phyloP scores from a whole-genome alignment of 1,139 yeast species.

The Yamadazyma mexicana region DNA sequence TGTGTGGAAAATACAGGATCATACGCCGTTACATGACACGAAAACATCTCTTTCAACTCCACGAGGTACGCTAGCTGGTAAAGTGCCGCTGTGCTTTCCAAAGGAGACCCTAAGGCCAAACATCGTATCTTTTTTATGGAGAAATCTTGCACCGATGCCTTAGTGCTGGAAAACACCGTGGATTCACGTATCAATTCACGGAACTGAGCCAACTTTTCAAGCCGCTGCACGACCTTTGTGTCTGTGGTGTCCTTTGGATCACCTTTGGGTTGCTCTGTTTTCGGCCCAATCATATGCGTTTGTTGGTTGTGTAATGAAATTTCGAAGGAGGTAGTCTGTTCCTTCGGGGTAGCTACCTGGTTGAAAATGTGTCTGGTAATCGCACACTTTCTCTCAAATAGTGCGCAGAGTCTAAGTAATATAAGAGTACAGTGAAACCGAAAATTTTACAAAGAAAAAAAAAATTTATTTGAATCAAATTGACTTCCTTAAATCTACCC shows the following conservation, averaged over 20 bases:
- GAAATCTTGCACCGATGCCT: background rate
- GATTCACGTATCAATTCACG: background rate
- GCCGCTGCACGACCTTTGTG: background rate
- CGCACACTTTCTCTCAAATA: too few species aligned
- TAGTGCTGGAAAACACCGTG: background rate
- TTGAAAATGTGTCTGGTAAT: too few species aligned
- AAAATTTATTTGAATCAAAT: constrained; percentile 6
- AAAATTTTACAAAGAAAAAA: constrained; percentile 1
- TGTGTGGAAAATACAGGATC: constrained; percentile 60
- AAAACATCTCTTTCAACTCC: constrained; percentile 30
- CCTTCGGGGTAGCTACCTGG: background rate
- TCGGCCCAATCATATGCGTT: too few species aligned
- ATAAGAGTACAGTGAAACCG: background rate
- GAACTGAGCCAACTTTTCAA: background rate
- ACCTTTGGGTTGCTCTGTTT: background rate
- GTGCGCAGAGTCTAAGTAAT: constrained; percentile 2
- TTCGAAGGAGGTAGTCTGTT: background rate
- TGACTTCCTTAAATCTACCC: constrained; percentile 3
- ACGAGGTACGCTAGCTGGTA: constrained; percentile 62
- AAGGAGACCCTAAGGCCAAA: constrained; percentile 71
- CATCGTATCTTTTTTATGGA: constrained; percentile 46
- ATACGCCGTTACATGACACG: constrained; percentile 43
- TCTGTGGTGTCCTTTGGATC: background rate
- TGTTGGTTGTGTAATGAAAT: too few species aligned
- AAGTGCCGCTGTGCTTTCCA: constrained; percentile 55